Conservation (phyloP, 2,329 filamentous ascomycete species). For the Fusarium phyllophilum region DNA sequence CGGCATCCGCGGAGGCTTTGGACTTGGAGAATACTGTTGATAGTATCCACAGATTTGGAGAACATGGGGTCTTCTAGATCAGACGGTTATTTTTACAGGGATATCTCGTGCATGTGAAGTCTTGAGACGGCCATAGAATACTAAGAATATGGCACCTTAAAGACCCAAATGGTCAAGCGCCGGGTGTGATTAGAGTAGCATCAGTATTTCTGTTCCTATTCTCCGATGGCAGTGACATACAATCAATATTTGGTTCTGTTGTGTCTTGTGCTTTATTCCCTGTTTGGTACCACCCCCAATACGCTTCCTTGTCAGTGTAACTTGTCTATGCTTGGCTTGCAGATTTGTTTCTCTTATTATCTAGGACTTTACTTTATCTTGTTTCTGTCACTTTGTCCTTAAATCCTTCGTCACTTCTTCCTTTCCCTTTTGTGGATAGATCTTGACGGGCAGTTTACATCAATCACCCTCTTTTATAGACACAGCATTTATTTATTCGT, state of each 20-base stretch:
- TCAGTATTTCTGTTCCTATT: not conserved
- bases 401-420: not conserved
- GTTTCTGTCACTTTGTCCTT: not conserved
- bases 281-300: not conserved
- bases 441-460: not conserved
- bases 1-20: not conserved
- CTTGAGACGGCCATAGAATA: not conserved
- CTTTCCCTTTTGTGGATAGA: not conserved
- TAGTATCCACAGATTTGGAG: not conserved
- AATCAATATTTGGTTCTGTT: not conserved
- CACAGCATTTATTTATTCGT: not conserved
- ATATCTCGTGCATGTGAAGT: not conserved
- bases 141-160: too few relatives aligned
- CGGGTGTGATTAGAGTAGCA: not conserved
- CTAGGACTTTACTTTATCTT: not conserved
- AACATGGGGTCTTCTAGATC: not conserved
- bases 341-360: not conserved
- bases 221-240: slow-evolving; percentile 10
- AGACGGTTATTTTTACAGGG: not conserved
- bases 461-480: not conserved
- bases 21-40: not conserved
- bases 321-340: not conserved
- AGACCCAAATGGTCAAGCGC: not conserved
- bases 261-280: slow-evolving; percentile 16
- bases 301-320: not conserved